These are phyloP conservation scores for Tulasnella sp. DNA, from an alignment of 768 basidiomycete species.

Conservation along the genomic window DNA sequence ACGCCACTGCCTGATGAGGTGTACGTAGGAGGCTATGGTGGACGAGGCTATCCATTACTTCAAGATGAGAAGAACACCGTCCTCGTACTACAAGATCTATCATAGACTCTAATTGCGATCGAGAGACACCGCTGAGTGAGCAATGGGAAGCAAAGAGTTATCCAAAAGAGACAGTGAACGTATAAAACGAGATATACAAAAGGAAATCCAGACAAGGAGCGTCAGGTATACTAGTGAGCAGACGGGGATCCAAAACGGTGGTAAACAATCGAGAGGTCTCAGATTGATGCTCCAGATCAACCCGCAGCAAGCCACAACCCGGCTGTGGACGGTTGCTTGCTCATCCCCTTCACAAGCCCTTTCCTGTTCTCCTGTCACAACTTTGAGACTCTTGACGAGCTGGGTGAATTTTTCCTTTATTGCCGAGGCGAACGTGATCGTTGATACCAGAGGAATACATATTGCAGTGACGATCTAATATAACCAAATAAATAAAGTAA, in stretches of 20 bases:
- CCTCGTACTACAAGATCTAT: not conserved
- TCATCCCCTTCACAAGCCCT: conserved; percentile 31
- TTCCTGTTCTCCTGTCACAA: conserved; percentile 71
- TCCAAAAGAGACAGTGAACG: not conserved
- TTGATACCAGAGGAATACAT: too few relatives aligned
- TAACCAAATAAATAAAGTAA: too few relatives aligned
- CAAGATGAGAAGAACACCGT: not conserved
- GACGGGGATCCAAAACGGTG: not conserved
- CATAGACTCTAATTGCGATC: not conserved
- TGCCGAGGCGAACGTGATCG: conserved; percentile 78
- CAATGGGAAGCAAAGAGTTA: not conserved
- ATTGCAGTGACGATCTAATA: too few relatives aligned
- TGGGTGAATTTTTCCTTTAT: conserved; percentile 73
- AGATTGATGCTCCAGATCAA: not conserved
- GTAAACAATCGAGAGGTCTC: not conserved
- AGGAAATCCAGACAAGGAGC: not conserved
- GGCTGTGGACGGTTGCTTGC: conserved; percentile 5
- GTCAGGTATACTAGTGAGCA: not conserved
- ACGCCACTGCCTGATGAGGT: too few relatives aligned
- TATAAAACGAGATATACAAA: not conserved
- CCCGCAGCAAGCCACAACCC: conserved; percentile 12
- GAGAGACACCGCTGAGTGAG: not conserved
- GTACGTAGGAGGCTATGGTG: too few relatives aligned
- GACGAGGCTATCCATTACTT: not conserved
- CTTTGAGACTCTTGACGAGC: conserved; percentile 66